These are phyloP conservation scores for Penicillium sp. DNA, from an alignment of 2,329 filamentous ascomycete species.

Conservation along the genomic window DNA sequence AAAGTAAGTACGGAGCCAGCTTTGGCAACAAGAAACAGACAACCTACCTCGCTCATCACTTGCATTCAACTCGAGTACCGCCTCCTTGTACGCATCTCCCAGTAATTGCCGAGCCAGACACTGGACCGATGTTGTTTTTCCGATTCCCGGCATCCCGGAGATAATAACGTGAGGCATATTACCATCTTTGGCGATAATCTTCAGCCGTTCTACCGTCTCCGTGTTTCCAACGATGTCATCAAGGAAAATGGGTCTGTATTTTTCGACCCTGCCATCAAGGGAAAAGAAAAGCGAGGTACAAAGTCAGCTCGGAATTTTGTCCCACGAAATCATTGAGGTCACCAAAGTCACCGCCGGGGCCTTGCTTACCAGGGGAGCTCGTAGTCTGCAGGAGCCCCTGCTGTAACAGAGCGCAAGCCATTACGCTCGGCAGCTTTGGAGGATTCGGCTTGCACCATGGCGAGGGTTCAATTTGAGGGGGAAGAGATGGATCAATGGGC, in stretches of 20 bases:
- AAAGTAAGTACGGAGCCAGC: neutral
- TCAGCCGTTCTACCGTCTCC: conserved; percentile 92
- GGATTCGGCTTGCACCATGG: conserved; percentile 44
- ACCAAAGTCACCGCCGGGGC: neutral
- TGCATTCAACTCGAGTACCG: conserved; percentile 91
- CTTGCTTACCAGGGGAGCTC: conserved; percentile 45
- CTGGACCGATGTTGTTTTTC: conserved; percentile 93
- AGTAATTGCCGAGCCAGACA: conserved; percentile 88
- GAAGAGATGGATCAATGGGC: neutral
- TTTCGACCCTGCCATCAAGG: conserved; percentile 71
- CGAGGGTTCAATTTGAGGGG: conserved; percentile 5
- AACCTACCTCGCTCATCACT: conserved; percentile 76
- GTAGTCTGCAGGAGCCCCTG: conserved; percentile 40
- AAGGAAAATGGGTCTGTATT: conserved; percentile 89
- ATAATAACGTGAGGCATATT: conserved; percentile 99
- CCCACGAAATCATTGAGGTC: too few relatives aligned
- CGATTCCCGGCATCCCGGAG: conserved; percentile 98
- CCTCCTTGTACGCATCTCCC: conserved; percentile 93
- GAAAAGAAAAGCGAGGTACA: neutral
- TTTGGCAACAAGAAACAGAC: neutral
- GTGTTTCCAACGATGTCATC: conserved; percentile 98
- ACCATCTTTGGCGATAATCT: conserved; percentile 96
- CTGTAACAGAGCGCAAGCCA: conserved; percentile 35
- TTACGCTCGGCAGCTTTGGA: conserved; percentile 40
- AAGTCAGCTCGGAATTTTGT: conserved; percentile 9